Conservation (phyloP, 176 grass and related monocot genomes). For the Luzula sylvatica region DNA sequence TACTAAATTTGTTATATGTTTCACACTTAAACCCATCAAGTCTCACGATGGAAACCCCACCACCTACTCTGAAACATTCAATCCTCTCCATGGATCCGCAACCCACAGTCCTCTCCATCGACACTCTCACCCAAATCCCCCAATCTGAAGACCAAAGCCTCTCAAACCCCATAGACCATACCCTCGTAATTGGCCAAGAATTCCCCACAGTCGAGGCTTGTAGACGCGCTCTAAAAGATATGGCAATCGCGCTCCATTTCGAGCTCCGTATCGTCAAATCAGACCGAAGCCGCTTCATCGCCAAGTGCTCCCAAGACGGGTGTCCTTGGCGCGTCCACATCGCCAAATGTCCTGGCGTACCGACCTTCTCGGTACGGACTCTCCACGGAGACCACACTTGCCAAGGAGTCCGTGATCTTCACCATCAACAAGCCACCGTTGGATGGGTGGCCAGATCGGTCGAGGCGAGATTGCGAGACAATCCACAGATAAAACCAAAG, state of each 20-base stretch:
- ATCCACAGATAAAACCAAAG: constrained; percentile 91
- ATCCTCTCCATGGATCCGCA: constrained; percentile 10
- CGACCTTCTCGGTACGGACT: constrained; percentile 74
- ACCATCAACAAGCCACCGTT: constrained; percentile 93
- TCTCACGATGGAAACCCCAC: neutral
- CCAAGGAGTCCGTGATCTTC: constrained; percentile 62
- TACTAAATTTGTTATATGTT: neutral
- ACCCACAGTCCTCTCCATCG: constrained; percentile 14
- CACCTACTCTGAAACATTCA: neutral
- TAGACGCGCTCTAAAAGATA: constrained; percentile 68
- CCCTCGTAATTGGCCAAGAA: constrained; percentile 73
- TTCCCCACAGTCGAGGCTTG: constrained; percentile 74
- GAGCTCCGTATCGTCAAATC: constrained; percentile 88
- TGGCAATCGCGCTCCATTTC: constrained; percentile 89
- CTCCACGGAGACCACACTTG: constrained; percentile 80
- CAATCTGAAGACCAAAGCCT: constrained; percentile 23
- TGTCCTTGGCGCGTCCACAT: constrained; percentile 86
- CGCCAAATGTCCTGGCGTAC: constrained; percentile 57
- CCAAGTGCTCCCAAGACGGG: constrained; percentile 74
- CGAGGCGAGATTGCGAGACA: constrained; percentile 71
- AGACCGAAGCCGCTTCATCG: constrained; percentile 83
- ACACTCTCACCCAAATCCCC: constrained; percentile 21
- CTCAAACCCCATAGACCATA: constrained; percentile 30
- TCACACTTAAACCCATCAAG: neutral
- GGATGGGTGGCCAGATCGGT: constrained; percentile 94